Conservation (phyloP, 2,329 filamentous ascomycete species). For the Ascochyta koolunga region DNA sequence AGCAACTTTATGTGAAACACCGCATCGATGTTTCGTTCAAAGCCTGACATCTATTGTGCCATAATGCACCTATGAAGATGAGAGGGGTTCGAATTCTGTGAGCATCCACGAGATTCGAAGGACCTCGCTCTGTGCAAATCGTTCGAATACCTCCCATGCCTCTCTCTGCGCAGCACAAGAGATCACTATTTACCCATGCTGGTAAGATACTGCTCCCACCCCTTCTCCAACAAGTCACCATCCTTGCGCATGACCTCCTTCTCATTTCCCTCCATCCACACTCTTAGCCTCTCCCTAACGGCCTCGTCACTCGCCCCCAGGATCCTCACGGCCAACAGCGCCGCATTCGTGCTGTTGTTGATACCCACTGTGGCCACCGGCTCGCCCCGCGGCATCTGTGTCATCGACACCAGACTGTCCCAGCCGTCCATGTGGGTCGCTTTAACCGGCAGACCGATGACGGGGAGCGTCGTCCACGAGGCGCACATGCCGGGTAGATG, state of each 20-base stretch:
- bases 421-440: slow-evolving; percentile 57
- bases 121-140: not conserved
- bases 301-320: slow-evolving; percentile 56
- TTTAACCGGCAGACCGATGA: slow-evolving; percentile 59
- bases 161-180: not conserved
- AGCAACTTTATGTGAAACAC: not conserved
- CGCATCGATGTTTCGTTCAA: not conserved
- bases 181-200: slow-evolving; percentile 42
- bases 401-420: slow-evolving; percentile 58
- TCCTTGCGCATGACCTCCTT: slow-evolving; percentile 70
- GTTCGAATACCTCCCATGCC: not conserved
- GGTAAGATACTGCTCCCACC: slow-evolving; percentile 62
- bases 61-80: no score
- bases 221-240: slow-evolving; percentile 60
- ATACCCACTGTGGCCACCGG: slow-evolving; percentile 53
- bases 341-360: slow-evolving; percentile 55
- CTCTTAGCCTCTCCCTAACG: slow-evolving; percentile 64
- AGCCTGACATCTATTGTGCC: not conserved
- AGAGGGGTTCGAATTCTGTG: no score
- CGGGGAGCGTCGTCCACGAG: slow-evolving; percentile 56
- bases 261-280: slow-evolving; percentile 68
- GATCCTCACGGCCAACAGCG: slow-evolving; percentile 54
- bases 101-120: not conserved
- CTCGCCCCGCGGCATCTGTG: slow-evolving; percentile 58
- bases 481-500: slow-evolving; percentile 61